Base-by-base conservation (phyloP, 2,329 filamentous ascomycete genomes). In the Blumeriella jaapii region DNA sequence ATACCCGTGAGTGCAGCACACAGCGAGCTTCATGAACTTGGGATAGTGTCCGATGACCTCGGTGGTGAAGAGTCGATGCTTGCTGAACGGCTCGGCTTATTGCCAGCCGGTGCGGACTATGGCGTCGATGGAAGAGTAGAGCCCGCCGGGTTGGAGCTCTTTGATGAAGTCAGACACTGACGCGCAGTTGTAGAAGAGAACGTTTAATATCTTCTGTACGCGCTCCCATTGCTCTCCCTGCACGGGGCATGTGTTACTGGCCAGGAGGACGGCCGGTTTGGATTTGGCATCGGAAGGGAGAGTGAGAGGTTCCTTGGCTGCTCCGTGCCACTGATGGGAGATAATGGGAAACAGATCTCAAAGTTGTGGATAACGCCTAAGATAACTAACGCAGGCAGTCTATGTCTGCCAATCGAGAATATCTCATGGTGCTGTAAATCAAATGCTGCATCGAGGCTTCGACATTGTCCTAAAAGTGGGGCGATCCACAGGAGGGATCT, bases 91-190 rank as follows among this genome's bases (percentile, higher is more conserved):
- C 14, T 53, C 54, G 17, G 48, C 51, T 39, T 57, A 56, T 19
- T 51, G 46, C 55, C 55, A 57, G 6, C 55, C 55, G 10, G 47
- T 52, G 12, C 54, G 48, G 12, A 56, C 30, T 18, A 57, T 56
- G 29, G 53, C 55, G 13, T 43, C 33, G 34, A 57, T 48, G 4
- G 47, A 39, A 12, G 44, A 42, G 38, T 56, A 56, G 10, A 40
- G 30, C 8, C 53, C 51, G 11, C 48, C 54, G 2, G 54, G 54
- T 37, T 41, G 28, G 6, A 57, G 46, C 4, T 47, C 47, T 31
- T 39, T 33, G 31, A 38, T 42, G 38, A 53, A 53, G 19, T 53
- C 49, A 6, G 47, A 41, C 10, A 45, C 39, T 11, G 31, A 28
- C 3, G 22, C 16, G 38, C 48, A 51, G 37, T 51, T 47, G 38